These are phyloP conservation scores for Cyclotella choctawhatcheeana DNA, from an alignment of 108 stramenopile species.

Conservation along the genomic window DNA sequence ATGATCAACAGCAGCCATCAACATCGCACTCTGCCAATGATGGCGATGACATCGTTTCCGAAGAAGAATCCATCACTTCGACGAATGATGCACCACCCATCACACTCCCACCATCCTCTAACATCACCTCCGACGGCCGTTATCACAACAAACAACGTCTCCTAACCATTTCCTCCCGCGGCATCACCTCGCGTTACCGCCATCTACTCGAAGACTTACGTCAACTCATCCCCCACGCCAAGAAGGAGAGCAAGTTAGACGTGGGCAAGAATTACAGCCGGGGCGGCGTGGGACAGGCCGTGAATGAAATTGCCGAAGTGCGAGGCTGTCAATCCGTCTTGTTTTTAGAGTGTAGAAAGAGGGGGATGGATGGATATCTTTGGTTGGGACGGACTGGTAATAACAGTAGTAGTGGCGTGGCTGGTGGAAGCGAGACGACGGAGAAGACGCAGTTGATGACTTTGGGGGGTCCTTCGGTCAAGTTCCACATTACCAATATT, in stretches of 20 bases:
- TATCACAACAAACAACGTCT: conserved; percentile 98
- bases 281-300: conserved; percentile 74
- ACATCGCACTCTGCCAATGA: no score
- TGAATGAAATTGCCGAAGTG: conserved; percentile 97
- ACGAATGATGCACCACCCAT: background rate
- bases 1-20: conserved; percentile 4
- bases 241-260: conserved; percentile 96
- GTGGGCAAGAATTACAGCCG: conserved; percentile 57
- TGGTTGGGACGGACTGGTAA: conserved; percentile 86
- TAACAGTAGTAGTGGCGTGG: conserved; percentile 31
- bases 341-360: conserved; percentile 96
- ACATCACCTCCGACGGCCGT: conserved; percentile 62
- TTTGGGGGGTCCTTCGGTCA: conserved; percentile 88
- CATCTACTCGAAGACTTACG: conserved; percentile 97
- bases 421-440: conserved; percentile 1
- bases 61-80: conserved; percentile 13
- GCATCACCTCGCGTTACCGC: conserved; percentile 96
- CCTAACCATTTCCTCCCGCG: conserved; percentile 93
- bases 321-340: conserved; percentile 94
- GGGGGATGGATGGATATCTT: conserved; percentile 93
- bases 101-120: conserved; percentile 1
- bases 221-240: conserved; percentile 95
- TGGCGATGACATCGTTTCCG: background rate
- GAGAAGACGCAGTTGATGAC: conserved; percentile 43
- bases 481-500: conserved; percentile 96